Conservation (phyloP, 2,329 filamentous ascomycete genomes). For the Anthostomella pinea region DNA sequence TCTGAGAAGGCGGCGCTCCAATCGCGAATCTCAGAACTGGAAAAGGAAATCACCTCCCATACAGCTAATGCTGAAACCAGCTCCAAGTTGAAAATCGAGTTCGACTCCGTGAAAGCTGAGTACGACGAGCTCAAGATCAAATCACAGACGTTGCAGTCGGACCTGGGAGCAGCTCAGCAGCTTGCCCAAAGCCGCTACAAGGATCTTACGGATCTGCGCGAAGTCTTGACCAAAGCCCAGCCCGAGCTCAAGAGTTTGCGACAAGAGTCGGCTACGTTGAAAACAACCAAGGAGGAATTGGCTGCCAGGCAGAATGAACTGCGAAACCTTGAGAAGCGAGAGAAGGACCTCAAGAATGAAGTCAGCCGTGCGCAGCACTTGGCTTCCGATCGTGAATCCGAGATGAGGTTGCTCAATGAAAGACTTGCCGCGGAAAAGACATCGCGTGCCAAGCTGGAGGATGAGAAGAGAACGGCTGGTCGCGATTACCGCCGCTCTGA, state of each 20-base stretch:
- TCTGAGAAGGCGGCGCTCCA: slow-evolving; percentile 66
- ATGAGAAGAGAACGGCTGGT: slow-evolving; percentile 69
- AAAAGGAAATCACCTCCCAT: slow-evolving; percentile 60
- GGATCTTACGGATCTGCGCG: slow-evolving; percentile 76
- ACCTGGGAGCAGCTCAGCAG: slow-evolving; percentile 81
- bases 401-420: slow-evolving; percentile 75
- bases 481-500: slow-evolving; percentile 77
- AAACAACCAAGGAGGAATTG: slow-evolving; percentile 72
- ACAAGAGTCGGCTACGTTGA: slow-evolving; percentile 72
- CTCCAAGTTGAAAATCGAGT: slow-evolving; percentile 58
- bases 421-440: slow-evolving; percentile 74
- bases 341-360: slow-evolving; percentile 78
- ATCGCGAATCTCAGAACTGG: slow-evolving; percentile 62
- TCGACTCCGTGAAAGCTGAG: slow-evolving; percentile 52
- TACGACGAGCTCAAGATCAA: slow-evolving; percentile 69
- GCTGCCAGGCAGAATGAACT: slow-evolving; percentile 57
- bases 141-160: slow-evolving; percentile 69
- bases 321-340: slow-evolving; percentile 73
- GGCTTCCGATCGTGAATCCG: slow-evolving; percentile 69
- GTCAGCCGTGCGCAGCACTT: slow-evolving; percentile 67
- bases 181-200: slow-evolving; percentile 85
- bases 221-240: slow-evolving; percentile 79
- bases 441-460: slow-evolving; percentile 71
- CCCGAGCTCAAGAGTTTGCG: slow-evolving; percentile 79
- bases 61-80: slow-evolving; percentile 40